phyloP scores from a whole-genome alignment of 257 asterid genomes.

The Scutellaria baicalensis region DNA sequence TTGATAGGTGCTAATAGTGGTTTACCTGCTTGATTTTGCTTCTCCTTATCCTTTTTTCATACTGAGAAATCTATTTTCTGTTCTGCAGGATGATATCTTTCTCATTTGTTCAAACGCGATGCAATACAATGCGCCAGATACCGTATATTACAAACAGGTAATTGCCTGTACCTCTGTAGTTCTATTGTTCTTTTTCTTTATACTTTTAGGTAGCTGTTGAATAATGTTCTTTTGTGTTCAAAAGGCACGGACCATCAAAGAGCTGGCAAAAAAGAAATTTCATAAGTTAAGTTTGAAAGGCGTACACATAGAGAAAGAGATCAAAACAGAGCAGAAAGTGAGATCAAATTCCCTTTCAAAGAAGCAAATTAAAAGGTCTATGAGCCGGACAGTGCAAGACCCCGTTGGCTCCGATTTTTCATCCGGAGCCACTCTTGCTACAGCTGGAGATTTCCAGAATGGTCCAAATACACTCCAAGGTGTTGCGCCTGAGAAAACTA shows the following conservation, averaged over 20 bases:
- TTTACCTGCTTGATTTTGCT: not conserved
- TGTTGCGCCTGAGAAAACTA: constrained; percentile 43
- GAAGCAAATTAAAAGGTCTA: constrained; percentile 53
- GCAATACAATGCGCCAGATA: constrained; percentile 90
- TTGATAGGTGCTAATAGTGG: not conserved
- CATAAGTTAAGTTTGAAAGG: constrained; percentile 40
- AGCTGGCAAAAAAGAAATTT: constrained; percentile 81
- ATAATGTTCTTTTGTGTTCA: constrained; percentile 14
- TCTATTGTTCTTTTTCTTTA: not conserved
- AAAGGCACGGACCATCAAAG: constrained; percentile 88
- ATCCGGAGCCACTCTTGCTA: constrained; percentile 78
- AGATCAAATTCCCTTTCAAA: constrained; percentile 37
- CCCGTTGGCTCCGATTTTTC: constrained; percentile 81
- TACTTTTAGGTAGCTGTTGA: not conserved
- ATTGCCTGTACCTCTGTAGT: not conserved
- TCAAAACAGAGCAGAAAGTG: constrained; percentile 57
- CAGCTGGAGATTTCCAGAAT: constrained; percentile 45
- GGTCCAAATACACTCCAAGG: constrained; percentile 35
- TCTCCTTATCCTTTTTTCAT: not conserved
- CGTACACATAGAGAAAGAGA: constrained; percentile 48
- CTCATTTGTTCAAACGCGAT: constrained; percentile 92
- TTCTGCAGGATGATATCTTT: constrained; percentile 73
- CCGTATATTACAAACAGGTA: constrained; percentile 91
- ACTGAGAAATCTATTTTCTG: not conserved
- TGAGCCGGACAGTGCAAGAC: constrained; percentile 52